Conservation (phyloP, 164 flowering plant species). For the Aristolochia fimbriata region DNA sequence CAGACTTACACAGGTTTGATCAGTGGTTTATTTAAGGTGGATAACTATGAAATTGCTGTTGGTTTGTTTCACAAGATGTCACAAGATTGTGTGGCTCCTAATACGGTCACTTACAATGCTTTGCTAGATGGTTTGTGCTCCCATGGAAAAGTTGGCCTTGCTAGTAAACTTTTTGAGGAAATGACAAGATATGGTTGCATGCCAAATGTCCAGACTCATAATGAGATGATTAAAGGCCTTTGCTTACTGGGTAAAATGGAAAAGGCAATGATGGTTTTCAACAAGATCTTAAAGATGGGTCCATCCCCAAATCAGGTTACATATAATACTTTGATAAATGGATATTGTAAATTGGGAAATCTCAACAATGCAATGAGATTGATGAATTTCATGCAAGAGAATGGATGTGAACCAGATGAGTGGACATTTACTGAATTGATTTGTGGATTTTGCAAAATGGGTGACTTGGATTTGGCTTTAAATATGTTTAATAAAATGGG, state of each 20-base stretch:
- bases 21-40: slow-evolving; percentile 42
- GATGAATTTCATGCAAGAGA: slow-evolving; percentile 55
- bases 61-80: slow-evolving; percentile 67
- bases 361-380: slow-evolving; percentile 54
- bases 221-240: slow-evolving; percentile 50
- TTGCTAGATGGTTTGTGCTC: slow-evolving; percentile 52
- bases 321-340: slow-evolving; percentile 61
- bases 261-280: slow-evolving; percentile 56
- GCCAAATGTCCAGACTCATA: slow-evolving; percentile 41
- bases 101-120: slow-evolving; percentile 51
- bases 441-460: slow-evolving; percentile 55
- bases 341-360: slow-evolving; percentile 37
- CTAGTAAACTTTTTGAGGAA: slow-evolving; percentile 41
- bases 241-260: slow-evolving; percentile 32
- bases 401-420: slow-evolving; percentile 59
- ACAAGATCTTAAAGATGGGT: slow-evolving; percentile 52
- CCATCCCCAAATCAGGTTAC: slow-evolving; percentile 58
- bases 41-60: slow-evolving; percentile 38
- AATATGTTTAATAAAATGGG: slow-evolving; percentile 40
- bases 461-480: slow-evolving; percentile 41
- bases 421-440: slow-evolving; percentile 64
- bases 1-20: slow-evolving; percentile 68
- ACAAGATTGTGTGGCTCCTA: slow-evolving; percentile 47
- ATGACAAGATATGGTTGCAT: slow-evolving; percentile 32
- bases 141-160: slow-evolving; percentile 29